These are phyloP conservation scores for Yarrowia porcina DNA, from an alignment of 805 yeast genomes.

Conservation along the genomic window DNA sequence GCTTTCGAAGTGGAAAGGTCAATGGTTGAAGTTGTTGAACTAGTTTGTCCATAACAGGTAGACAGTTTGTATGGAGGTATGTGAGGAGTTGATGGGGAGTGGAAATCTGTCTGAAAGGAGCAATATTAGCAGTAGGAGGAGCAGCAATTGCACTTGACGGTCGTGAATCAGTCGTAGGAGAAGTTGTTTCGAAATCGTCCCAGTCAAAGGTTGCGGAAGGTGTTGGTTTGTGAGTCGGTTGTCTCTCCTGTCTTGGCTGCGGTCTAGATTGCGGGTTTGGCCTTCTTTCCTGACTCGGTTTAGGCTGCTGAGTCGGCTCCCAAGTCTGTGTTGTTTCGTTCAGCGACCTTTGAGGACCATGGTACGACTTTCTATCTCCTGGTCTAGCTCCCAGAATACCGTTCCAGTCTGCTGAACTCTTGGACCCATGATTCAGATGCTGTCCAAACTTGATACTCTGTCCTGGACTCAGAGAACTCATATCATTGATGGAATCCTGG, in stretches of 20 bases:
- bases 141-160: background rate
- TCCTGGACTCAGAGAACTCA: conserved; percentile 1
- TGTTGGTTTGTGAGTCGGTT: background rate
- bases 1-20: conserved; percentile 29
- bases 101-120: conserved; percentile 28
- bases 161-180: background rate
- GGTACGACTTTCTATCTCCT: background rate
- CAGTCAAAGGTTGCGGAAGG: background rate
- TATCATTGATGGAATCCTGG: conserved; percentile 27
- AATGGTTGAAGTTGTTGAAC: conserved; percentile 30
- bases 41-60: conserved; percentile 28
- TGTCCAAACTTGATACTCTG: conserved; percentile 30
- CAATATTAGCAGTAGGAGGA: background rate
- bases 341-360: background rate
- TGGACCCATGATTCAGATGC: conserved; percentile 27
- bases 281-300: no score
- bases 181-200: background rate
- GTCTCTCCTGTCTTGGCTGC: no score
- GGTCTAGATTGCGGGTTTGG: no score
- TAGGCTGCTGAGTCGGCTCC: background rate
- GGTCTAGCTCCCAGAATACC: conserved; percentile 28
- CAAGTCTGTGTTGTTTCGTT: background rate
- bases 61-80: conserved; percentile 31
- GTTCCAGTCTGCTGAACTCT: conserved; percentile 29
- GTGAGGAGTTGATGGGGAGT: conserved; percentile 34